These are phyloP conservation scores for Thelonectria olida DNA, from an alignment of 2,329 filamentous ascomycete genomes.

Conservation along the genomic window DNA sequence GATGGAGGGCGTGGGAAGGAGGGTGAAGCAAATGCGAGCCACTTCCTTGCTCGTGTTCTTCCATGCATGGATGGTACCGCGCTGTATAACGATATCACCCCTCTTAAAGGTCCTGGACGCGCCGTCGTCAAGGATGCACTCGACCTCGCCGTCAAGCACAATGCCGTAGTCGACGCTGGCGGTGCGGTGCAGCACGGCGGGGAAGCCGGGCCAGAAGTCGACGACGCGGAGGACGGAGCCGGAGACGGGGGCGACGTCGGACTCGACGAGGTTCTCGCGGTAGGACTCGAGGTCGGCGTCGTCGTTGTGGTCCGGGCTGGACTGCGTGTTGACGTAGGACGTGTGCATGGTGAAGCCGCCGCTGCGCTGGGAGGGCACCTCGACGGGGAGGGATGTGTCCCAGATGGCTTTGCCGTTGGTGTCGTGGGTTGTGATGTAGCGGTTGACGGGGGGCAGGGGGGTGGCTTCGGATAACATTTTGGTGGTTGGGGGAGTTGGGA, in stretches of 20 bases:
- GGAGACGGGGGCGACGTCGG: constrained; percentile 31
- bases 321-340: constrained; percentile 29
- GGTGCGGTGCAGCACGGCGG: constrained; percentile 34
- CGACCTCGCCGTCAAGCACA: constrained; percentile 33
- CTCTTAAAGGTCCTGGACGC: constrained; percentile 26
- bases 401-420: constrained; percentile 29
- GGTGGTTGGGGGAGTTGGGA: not conserved
- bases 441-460: constrained; percentile 26
- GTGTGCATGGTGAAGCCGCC: constrained; percentile 34
- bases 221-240: constrained; percentile 30
- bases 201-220: constrained; percentile 34
- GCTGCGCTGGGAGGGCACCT: constrained; percentile 24
- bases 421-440: constrained; percentile 35
- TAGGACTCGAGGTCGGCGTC: constrained; percentile 30
- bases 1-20: constrained; percentile 29
- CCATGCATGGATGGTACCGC: constrained; percentile 37
- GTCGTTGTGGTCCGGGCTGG: constrained; percentile 18
- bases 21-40: constrained; percentile 35
- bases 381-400: constrained; percentile 25
- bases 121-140: constrained; percentile 34
- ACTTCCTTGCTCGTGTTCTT: constrained; percentile 31
- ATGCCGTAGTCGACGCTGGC: constrained; percentile 35
- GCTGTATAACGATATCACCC: constrained; percentile 37
- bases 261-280: constrained; percentile 26
- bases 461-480: constrained; percentile 26